Evolutionary conservation across 192 early-diverging fungal genomes (phyloP).

Genomic region (Coemansia sp.): DNA sequence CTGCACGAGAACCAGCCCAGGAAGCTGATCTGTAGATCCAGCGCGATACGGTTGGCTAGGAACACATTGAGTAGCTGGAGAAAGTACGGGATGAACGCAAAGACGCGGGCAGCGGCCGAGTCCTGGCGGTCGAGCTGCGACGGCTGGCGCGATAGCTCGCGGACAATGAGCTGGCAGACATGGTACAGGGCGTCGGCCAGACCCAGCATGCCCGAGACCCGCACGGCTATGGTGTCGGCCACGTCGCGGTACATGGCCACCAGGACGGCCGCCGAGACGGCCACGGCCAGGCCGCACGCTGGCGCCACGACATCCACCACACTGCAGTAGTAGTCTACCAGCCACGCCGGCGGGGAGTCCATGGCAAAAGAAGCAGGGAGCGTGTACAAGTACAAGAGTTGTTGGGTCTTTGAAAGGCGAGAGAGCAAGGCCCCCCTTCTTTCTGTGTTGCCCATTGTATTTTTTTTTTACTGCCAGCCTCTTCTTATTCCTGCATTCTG

Average conservation of each 20-base stretch:
- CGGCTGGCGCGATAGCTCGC: constrained; percentile 24
- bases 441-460: neutral
- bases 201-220: constrained; percentile 37
- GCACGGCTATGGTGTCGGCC: constrained; percentile 30
- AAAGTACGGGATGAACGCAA: constrained; percentile 31
- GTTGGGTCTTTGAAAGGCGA: neutral
- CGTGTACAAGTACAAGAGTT: too few species aligned
- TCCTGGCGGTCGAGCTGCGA: neutral
- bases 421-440: neutral
- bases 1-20: constrained; percentile 33
- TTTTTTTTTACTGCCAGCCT: too few species aligned
- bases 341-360: constrained; percentile 14
- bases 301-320: constrained; percentile 38
- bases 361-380: too few species aligned
- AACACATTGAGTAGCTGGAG: constrained; percentile 33
- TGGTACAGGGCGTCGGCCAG: constrained; percentile 35
- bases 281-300: constrained; percentile 35
- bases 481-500: too few species aligned
- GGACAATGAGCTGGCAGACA: constrained; percentile 25
- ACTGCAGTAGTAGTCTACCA: constrained; percentile 35
- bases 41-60: constrained; percentile 32
- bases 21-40: constrained; percentile 41
- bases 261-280: constrained; percentile 27
- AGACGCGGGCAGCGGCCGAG: constrained; percentile 23
- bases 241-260: constrained; percentile 36